These are phyloP conservation scores for Loxodes magnus DNA, from an alignment of 73 alveolate genomes.

Conservation along the genomic window DNA sequence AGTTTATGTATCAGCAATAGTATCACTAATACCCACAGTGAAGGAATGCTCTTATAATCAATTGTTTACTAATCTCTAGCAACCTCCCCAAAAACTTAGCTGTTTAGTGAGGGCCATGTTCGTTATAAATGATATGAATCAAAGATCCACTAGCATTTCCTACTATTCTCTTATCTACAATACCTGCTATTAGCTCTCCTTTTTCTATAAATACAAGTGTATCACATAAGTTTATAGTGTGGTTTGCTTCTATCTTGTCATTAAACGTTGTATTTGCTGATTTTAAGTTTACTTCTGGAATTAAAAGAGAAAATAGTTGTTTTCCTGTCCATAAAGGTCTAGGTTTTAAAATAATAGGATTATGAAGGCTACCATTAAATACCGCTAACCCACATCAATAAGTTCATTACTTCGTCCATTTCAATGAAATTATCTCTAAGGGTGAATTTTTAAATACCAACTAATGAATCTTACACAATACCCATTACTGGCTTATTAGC, in stretches of 20 bases:
- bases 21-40: constrained; percentile 89
- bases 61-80: constrained; percentile 84
- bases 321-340: constrained; percentile 97
- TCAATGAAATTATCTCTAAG: constrained; percentile 88
- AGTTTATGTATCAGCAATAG: constrained; percentile 63
- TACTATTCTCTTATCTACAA: constrained; percentile 79
- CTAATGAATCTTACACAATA: constrained; percentile 95
- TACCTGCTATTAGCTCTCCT: constrained; percentile 92
- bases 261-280: too few species aligned
- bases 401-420: constrained; percentile 81
- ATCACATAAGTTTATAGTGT: too few species aligned
- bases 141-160: constrained; percentile 88
- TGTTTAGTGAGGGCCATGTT: constrained; percentile 71
- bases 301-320: constrained; percentile 84
- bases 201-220: constrained; percentile 68
- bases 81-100: constrained; percentile 66
- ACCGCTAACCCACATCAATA: constrained; percentile 94
- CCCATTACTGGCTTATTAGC: constrained; percentile 99
- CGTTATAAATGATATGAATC: constrained; percentile 80
- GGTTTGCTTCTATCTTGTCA: too few species aligned
- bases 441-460: constrained; percentile 86
- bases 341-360: constrained; percentile 97
- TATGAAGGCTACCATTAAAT: constrained; percentile 89
- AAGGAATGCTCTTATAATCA: constrained; percentile 79
- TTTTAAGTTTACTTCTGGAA: constrained; percentile 82